Conservation (phyloP, 2,329 filamentous ascomycete genomes). For the Paecilomyces dactylethromorphus region DNA sequence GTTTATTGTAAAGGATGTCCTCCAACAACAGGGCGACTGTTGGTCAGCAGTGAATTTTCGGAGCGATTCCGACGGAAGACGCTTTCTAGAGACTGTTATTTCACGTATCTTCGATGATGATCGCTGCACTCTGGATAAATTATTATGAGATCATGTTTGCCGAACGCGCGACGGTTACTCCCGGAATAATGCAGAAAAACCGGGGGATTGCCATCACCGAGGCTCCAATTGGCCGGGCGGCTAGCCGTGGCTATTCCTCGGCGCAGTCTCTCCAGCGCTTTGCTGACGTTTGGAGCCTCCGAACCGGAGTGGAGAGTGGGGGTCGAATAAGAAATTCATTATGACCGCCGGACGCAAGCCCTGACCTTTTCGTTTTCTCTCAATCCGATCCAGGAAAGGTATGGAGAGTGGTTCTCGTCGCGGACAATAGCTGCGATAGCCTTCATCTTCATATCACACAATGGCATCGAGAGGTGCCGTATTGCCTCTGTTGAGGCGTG, state of each 20-base stretch:
- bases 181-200: not conserved
- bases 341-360: not conserved
- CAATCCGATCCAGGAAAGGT: not conserved
- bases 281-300: not conserved
- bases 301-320: conserved; percentile 1
- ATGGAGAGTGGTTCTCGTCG: not conserved
- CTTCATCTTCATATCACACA: not conserved
- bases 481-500: conserved; percentile 36
- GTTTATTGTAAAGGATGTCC: no score
- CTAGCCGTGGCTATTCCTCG: conserved; percentile 1
- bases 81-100: not conserved
- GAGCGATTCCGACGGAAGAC: no score
- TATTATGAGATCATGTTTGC: not conserved
- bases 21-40: not conserved
- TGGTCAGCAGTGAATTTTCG: no score
- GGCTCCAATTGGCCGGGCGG: not conserved
- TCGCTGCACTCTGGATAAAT: not conserved
- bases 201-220: not conserved
- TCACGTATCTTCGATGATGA: no score
- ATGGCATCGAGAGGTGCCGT: conserved; percentile 38
- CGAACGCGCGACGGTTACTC: conserved; percentile 1
- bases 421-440: not conserved
- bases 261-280: not conserved
- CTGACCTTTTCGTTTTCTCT: not conserved
- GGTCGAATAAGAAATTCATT: not conserved